These are phyloP conservation scores for Dipteronia dyeriana DNA, from an alignment of 345 rosid genomes.

Conservation along the genomic window DNA sequence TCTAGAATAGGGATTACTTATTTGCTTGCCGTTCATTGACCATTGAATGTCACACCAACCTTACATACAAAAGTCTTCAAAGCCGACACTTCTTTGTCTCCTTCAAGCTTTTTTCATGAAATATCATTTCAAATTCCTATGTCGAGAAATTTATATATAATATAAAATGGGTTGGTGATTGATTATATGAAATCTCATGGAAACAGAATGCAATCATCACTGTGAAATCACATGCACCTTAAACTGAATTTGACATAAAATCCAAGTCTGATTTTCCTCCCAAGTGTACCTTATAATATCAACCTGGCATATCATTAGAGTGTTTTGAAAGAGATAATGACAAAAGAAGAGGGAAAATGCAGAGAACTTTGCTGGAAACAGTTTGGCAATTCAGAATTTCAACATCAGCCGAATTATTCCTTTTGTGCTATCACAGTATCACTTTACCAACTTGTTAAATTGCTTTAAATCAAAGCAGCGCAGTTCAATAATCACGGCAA, in stretches of 20 bases:
- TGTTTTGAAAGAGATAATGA: background rate
- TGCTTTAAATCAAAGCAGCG: background rate
- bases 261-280: slow-evolving; percentile 2
- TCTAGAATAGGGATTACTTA: background rate
- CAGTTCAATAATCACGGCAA: background rate
- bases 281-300: background rate
- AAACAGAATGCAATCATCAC: background rate
- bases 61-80: background rate
- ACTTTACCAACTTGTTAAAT: background rate
- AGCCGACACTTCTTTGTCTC: background rate
- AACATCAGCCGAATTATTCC: background rate
- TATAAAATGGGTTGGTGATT: too few relatives aligned
- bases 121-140: background rate
- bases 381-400: slow-evolving; percentile 2
- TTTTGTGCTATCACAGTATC: background rate
- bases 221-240: background rate
- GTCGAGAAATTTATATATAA: too few relatives aligned
- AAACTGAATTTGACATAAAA: background rate
- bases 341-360: background rate
- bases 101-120: background rate
- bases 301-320: background rate
- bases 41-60: background rate
- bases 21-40: background rate
- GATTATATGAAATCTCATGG: background rate
- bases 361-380: background rate